Conservation (phyloP, 2,329 filamentous ascomycete genomes). For the Verticillium longisporum region DNA sequence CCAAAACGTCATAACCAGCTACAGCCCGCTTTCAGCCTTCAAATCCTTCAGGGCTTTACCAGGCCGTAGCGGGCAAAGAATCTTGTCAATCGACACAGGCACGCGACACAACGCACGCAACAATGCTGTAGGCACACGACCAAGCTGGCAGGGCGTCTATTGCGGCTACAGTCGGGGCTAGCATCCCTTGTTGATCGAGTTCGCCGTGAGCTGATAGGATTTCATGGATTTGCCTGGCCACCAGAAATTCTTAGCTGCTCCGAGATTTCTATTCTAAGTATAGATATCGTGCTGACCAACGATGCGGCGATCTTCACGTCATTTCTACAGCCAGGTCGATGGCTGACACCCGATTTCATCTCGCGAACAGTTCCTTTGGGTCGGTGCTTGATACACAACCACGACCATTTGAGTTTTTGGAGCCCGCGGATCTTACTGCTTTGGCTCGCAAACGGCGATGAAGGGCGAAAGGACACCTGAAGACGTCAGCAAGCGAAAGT, state of each 20-base stretch:
- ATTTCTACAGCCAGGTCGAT: no score
- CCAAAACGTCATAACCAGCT: not conserved
- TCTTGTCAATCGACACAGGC: not conserved
- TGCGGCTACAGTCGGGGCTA: not conserved
- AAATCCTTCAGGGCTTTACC: not conserved
- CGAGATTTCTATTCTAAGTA: no score
- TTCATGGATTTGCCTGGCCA: no score
- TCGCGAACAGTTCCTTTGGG: no score
- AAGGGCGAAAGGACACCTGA: slow-evolving; percentile 14
- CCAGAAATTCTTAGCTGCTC: no score
- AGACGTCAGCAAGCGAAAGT: not conserved
- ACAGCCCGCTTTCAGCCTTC: not conserved
- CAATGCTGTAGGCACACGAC: not conserved
- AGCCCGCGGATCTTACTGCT: not conserved
- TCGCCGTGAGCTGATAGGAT: not conserved
- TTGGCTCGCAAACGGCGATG: slow-evolving; percentile 14
- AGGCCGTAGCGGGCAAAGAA: not conserved
- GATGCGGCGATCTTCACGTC: no score
- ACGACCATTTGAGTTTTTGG: no score
- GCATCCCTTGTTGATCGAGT: not conserved
- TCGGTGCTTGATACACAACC: no score
- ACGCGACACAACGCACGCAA: not conserved
- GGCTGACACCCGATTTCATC: no score
- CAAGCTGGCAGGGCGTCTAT: not conserved
- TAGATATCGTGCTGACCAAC: no score